Evolutionary conservation across 2,329 filamentous ascomycete genomes (phyloP), one percentile per base, ranked within the genome.

Genomic region (Amylocarpus encephaloides): DNA sequence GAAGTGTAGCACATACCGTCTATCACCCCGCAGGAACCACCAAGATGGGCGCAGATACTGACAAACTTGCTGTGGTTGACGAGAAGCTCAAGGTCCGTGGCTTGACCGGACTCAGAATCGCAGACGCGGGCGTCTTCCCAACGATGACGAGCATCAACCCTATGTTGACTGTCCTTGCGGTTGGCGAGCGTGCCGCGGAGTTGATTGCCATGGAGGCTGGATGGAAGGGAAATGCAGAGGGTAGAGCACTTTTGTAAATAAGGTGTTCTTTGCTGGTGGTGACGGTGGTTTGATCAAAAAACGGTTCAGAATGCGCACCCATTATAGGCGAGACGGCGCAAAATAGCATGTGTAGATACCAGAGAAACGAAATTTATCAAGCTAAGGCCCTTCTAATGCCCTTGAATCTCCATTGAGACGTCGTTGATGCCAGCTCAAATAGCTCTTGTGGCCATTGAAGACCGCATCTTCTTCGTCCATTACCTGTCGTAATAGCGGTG

Each of bases 1-100:
- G 89, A 42, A 79, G 82, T 41, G 63, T 89, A 79, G 88, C 88
- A 4, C 89, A 95, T 69, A 95, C 89, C 1, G 88, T 95, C 29
- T 95, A 95, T 70, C 89, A 95, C 69, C 89, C 89, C 0, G 85
- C 86, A 11, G 89, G 89, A 46, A 95, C 89, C 15, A 93, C 88
- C 49, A 90, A 90, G 76, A 95, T 95, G 89, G 88, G 88, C 32
- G 82, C 91, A 63, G 68, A 67, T 49, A 78, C 73, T 47, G 87
- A 94, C 65, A 71, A 78, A 44, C 71, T 83, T 66, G 88, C 88
- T 5, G 90, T 95, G 16, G 89, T 94, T n/a, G 85, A 93, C 64
- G 76, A 78, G 22, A 74, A 84, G 64, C 70, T 95, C 55, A 85
- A 79, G 71, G 73, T 95, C 29, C 75, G 81, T 26, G 88, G 87